Evolutionary conservation across 1,139 yeast genomes (phyloP).

Genomic region (Nakaseomyces bracarensis): DNA sequence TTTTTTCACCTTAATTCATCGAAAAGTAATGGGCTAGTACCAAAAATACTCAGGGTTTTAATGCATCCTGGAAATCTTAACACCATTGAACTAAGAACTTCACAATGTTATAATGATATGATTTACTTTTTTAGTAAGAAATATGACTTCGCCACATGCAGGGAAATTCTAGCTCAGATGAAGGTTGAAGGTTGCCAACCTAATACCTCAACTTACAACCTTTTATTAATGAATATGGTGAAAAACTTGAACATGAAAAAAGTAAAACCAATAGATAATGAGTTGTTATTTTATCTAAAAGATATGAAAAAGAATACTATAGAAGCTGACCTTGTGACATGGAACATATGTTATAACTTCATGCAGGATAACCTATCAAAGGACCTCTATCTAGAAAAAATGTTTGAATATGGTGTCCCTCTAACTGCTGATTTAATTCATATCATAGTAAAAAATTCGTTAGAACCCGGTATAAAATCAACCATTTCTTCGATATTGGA

Average conservation of each 20-base stretch:
- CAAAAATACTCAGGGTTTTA: constrained; percentile 34
- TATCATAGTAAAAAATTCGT: constrained; percentile 15
- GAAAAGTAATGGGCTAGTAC: constrained; percentile 32
- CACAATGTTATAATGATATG: constrained; percentile 38
- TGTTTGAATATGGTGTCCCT: constrained; percentile 13
- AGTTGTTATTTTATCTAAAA: constrained; percentile 31
- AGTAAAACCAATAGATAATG: constrained; percentile 26
- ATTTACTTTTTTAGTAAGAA: constrained; percentile 36
- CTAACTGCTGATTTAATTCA: constrained; percentile 18
- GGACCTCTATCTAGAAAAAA: constrained; percentile 23
- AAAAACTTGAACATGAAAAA: constrained; percentile 28
- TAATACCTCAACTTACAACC: constrained; percentile 39
- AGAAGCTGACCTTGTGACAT: constrained; percentile 35
- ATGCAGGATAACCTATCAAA: constrained; percentile 29
- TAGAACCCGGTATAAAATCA: neutral
- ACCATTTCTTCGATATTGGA: constrained; percentile 10
- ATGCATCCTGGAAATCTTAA: constrained; percentile 36
- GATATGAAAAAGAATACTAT: constrained; percentile 31
- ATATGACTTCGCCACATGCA: constrained; percentile 37
- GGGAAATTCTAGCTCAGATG: constrained; percentile 38
- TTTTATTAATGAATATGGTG: constrained; percentile 30
- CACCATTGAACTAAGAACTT: constrained; percentile 32
- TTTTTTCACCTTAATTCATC: constrained; percentile 32
- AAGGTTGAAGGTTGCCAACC: constrained; percentile 32
- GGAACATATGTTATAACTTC: constrained; percentile 33